These are phyloP conservation scores for Heliamphora pulchella DNA, from an alignment of 179 eudicot genomes.

Conservation along the genomic window DNA sequence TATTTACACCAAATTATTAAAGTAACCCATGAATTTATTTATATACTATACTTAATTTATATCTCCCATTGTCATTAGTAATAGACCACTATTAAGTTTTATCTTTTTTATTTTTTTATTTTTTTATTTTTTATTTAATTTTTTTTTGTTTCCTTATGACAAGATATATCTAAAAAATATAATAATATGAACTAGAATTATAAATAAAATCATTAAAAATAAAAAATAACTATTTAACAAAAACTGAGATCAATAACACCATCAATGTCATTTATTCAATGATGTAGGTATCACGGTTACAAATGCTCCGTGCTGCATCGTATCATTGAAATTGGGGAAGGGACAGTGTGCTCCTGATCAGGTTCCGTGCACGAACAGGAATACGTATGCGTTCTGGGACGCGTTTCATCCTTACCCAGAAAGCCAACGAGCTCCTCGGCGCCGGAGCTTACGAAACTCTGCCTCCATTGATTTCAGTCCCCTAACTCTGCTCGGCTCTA, in stretches of 20 bases:
- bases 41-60: background rate
- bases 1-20: too few species aligned
- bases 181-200: background rate
- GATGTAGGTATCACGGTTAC: background rate
- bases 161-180: background rate
- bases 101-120: background rate
- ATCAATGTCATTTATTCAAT: background rate
- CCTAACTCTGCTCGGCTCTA: background rate
- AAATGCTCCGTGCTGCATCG: background rate
- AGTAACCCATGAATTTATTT: background rate
- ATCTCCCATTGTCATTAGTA: background rate
- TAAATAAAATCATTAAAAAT: background rate
- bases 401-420: constrained; percentile 5
- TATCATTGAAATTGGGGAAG: too few species aligned
- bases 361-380: constrained; percentile 8
- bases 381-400: background rate
- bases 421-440: background rate
- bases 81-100: background rate
- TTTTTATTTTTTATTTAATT: background rate
- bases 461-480: background rate
- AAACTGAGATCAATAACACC: too few species aligned
- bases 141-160: background rate
- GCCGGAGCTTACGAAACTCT: background rate
- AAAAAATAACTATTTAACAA: background rate
- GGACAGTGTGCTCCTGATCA: background rate